Percentiles rank a stretch among this genome's conserved stretches.
phyloP scores from a whole-genome alignment of 83 land plant genomes.

The Picea mariana region DNA sequence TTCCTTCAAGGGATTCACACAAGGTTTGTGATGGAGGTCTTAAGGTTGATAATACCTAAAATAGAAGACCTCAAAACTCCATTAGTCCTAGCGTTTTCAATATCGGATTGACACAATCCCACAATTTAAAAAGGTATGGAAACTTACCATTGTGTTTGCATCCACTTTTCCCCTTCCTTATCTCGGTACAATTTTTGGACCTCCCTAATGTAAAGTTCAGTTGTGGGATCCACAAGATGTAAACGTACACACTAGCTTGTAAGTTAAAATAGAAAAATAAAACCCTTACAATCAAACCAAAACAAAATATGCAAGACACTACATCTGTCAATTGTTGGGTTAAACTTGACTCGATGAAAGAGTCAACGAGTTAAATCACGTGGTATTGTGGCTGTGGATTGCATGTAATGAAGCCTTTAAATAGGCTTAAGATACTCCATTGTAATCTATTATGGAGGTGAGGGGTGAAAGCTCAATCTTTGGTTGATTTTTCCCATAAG shows the following conservation, averaged over 20 bases:
- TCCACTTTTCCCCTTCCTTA: background rate
- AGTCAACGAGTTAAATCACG: too few species aligned
- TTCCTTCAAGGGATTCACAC: too few species aligned
- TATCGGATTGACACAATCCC: background rate
- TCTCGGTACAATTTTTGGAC: background rate
- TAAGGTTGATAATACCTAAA: conserved; percentile 6
- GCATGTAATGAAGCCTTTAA: too few species aligned
- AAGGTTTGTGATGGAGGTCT: background rate
- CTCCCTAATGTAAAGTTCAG: background rate
- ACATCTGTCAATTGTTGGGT: too few species aligned
- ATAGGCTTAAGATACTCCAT: too few species aligned
- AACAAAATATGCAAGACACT: too few species aligned
- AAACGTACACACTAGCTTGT: background rate
- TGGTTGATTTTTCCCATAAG: too few species aligned
- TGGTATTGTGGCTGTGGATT: too few species aligned
- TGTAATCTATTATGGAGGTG: too few species aligned
- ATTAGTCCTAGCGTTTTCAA: background rate
- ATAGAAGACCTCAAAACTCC: background rate
- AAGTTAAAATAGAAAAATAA: background rate
- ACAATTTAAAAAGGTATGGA: background rate
- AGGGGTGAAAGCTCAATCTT: too few species aligned
- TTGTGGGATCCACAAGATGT: background rate
- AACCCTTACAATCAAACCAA: too few species aligned
- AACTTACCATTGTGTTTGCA: conserved; percentile 11
- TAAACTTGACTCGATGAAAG: too few species aligned